Conservation (phyloP, 179 eudicot genomes). For the Silene vulgaris region DNA sequence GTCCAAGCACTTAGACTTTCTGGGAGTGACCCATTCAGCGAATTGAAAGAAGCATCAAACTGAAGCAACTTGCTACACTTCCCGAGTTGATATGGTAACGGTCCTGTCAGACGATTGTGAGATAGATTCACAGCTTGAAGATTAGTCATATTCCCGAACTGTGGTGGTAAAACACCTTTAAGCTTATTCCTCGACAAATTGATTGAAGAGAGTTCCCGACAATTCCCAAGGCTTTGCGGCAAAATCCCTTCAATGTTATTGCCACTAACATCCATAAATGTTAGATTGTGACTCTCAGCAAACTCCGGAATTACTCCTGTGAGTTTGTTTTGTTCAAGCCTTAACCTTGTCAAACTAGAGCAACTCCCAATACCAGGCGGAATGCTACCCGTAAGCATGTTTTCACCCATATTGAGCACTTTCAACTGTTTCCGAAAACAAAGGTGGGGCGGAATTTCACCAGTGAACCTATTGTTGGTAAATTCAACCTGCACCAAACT, state of each 20-base stretch:
- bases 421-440: conserved; percentile 42
- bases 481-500: conserved; percentile 49
- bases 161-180: conserved; percentile 43
- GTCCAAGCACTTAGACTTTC: conserved; percentile 43
- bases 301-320: conserved; percentile 53
- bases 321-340: conserved; percentile 51
- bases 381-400: conserved; percentile 45
- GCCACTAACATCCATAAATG: conserved; percentile 46
- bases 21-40: conserved; percentile 52
- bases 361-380: conserved; percentile 60
- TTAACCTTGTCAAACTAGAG: conserved; percentile 45
- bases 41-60: conserved; percentile 49
- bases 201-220: conserved; percentile 35
- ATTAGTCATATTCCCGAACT: conserved; percentile 44
- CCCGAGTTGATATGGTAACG: conserved; percentile 46
- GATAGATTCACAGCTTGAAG: conserved; percentile 51
- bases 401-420: conserved; percentile 44
- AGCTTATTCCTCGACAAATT: conserved; percentile 51
- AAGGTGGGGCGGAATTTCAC: conserved; percentile 59
- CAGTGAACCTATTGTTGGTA: conserved; percentile 50
- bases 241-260: conserved; percentile 42
- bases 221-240: conserved; percentile 44
- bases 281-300: conserved; percentile 28
- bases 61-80: conserved; percentile 37
- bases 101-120: conserved; percentile 48